phyloP scores from a whole-genome alignment of 1,139 yeast genomes.

The Nakaseomyces glabratus region DNA sequence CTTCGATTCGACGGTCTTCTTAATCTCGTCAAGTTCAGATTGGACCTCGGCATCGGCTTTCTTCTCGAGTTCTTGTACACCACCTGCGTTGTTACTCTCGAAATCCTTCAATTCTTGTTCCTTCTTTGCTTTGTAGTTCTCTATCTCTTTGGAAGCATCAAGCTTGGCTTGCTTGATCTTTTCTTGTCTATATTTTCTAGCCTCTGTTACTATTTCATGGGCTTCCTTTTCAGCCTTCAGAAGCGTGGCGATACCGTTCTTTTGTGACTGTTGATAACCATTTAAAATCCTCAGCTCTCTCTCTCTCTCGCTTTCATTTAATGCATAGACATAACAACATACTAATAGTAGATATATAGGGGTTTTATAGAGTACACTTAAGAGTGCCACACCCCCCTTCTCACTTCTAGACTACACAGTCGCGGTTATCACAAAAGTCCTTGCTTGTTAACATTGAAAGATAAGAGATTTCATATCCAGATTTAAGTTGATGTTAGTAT shows the following conservation, averaged over 20 bases:
- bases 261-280: conserved; percentile 29
- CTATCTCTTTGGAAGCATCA: conserved; percentile 87
- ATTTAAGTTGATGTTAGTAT: too few relatives aligned
- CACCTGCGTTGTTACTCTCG: conserved; percentile 41
- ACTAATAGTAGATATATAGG: too few relatives aligned
- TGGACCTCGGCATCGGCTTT: conserved; percentile 60
- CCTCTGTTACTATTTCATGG: conserved; percentile 85
- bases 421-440: too few relatives aligned
- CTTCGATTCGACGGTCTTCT: conserved; percentile 53
- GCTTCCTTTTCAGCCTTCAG: conserved; percentile 87
- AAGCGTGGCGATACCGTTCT: conserved; percentile 32
- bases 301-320: too few relatives aligned
- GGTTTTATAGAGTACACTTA: too few relatives aligned
- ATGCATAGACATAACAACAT: too few relatives aligned
- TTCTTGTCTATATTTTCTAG: conserved; percentile 51
- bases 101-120: conserved; percentile 69
- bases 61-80: conserved; percentile 50
- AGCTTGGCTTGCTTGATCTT: conserved; percentile 81
- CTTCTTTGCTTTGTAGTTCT: conserved; percentile 74
- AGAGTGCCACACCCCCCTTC: too few relatives aligned
- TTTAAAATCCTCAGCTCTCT: too few relatives aligned
- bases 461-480: too few relatives aligned
- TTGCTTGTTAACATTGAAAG: too few relatives aligned
- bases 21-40: conserved; percentile 51
- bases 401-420: too few relatives aligned